Conservation (phyloP, 2,329 filamentous ascomycete genomes). For the Leptographium lundbergii region DNA sequence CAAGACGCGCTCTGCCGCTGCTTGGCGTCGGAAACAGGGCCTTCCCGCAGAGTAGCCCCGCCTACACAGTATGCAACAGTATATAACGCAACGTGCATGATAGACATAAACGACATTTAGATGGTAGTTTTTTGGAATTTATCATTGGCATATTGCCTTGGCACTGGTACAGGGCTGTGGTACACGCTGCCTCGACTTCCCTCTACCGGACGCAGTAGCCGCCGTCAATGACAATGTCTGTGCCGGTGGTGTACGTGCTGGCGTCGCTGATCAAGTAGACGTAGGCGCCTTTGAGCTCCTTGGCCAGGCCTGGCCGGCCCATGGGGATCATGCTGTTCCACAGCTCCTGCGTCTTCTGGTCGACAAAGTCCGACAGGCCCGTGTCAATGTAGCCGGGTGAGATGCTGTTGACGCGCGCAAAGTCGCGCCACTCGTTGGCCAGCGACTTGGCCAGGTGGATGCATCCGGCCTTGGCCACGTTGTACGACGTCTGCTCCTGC, state of each 20-base stretch:
- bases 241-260: constrained; percentile 67
- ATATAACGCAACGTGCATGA: no score
- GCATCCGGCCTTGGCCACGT: constrained; percentile 56
- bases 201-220: constrained; percentile 46
- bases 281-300: constrained; percentile 74
- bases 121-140: no score
- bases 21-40: constrained; percentile 10
- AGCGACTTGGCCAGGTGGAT: constrained; percentile 54
- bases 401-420: constrained; percentile 59
- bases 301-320: constrained; percentile 61
- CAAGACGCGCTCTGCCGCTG: constrained; percentile 10
- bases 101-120: no score
- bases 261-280: constrained; percentile 73
- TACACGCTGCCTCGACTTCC: not conserved
- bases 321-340: constrained; percentile 74
- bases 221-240: constrained; percentile 63
- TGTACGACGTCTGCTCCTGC: constrained; percentile 62
- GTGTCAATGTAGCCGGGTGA: constrained; percentile 68
- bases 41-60: constrained; percentile 1
- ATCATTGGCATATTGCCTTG: no score
- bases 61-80: no score
- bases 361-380: constrained; percentile 55
- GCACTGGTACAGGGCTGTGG: no score
- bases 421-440: constrained; percentile 65
- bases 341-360: constrained; percentile 52